Base-by-base conservation (phyloP, 768 basidiomycete species). In the Daedalea quercina region DNA sequence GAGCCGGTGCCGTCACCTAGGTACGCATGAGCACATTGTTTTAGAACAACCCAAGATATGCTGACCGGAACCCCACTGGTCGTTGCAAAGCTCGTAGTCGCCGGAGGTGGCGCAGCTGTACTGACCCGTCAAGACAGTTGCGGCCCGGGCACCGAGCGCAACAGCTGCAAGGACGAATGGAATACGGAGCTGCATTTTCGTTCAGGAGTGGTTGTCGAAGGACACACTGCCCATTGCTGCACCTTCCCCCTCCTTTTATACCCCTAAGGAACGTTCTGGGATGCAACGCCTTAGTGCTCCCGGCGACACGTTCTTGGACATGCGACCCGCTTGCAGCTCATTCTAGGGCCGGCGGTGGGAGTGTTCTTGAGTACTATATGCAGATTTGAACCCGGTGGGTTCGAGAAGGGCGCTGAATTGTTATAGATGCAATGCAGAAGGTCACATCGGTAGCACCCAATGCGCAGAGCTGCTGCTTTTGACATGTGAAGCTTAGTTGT, bases 41-140 rank as follows among this genome's bases (percentile, higher is more conserved):
- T 24, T 47, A 19, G 26, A 48, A 31, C 20, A 33, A 22, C 46
- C 28, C 9, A 28, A 24, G 11, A 25, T 2, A 41, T 23, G n/a
- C 52, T 25, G 54, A 76, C 76, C 47, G 19, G 62, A 58, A 13
- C 78, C 79, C 80, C 80, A 82, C 22, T 78, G 74, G 61, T 82
- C 79, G 60, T 81, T 76, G 68, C 80, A 81, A 42, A 81, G 72
- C 0, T 70, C 74, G 62, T 69, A 82, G 12, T 64, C 61, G 2
- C 79, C 79, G 2, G 74, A 75, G 1, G 76, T 65, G 41, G 65
- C 55, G 60, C 79, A 81, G 54, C 70, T 65, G 37, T 61, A 75
- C 51, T 67, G 70, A 2, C 79, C 79, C 6, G 69, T 65, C 48
- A 81, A 69, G 7, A 74, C 74, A 20, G 50, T 51, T 24, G 15